These are phyloP conservation scores for Solanum hybrid DNA, from an alignment of 305 asterid species.

Conservation along the genomic window DNA sequence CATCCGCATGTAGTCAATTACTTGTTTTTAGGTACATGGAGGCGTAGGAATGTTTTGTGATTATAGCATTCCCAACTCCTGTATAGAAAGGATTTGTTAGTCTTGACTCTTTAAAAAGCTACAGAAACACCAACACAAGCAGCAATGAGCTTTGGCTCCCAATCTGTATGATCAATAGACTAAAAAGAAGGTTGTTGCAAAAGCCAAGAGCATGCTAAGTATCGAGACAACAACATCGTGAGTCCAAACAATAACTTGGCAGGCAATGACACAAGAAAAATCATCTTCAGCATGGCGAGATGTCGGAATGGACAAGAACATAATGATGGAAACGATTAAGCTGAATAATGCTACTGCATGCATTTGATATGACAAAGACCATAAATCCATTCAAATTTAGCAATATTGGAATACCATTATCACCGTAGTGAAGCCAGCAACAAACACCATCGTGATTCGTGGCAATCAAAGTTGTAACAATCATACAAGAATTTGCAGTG, in stretches of 20 bases:
- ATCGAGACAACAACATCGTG: constrained; percentile 15
- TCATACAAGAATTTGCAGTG: constrained; percentile 20
- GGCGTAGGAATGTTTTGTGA: not conserved
- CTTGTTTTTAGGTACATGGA: not conserved
- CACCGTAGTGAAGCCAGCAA: constrained; percentile 23
- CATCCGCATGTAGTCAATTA: not conserved
- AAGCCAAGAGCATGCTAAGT: not conserved
- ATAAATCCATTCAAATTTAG: not conserved
- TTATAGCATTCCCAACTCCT: not conserved
- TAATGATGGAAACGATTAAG: constrained; percentile 26
- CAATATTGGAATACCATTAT: constrained; percentile 22
- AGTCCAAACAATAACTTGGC: constrained; percentile 24
- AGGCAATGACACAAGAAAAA: constrained; percentile 24
- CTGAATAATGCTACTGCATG: constrained; percentile 21
- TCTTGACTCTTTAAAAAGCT: not conserved
- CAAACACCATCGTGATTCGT: constrained; percentile 22
- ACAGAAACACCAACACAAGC: not conserved
- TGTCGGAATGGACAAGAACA: constrained; percentile 33
- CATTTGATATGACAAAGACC: constrained; percentile 8
- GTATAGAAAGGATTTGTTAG: not conserved
- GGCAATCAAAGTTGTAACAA: constrained; percentile 31
- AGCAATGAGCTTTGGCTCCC: not conserved
- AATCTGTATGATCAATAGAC: not conserved
- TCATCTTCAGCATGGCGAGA: constrained; percentile 31
- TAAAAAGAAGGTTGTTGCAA: not conserved